Percentiles rank a stretch among this genome's conserved stretches.
Conservation (phyloP, 768 basidiomycete genomes). For the Sarcodon sp. region DNA sequence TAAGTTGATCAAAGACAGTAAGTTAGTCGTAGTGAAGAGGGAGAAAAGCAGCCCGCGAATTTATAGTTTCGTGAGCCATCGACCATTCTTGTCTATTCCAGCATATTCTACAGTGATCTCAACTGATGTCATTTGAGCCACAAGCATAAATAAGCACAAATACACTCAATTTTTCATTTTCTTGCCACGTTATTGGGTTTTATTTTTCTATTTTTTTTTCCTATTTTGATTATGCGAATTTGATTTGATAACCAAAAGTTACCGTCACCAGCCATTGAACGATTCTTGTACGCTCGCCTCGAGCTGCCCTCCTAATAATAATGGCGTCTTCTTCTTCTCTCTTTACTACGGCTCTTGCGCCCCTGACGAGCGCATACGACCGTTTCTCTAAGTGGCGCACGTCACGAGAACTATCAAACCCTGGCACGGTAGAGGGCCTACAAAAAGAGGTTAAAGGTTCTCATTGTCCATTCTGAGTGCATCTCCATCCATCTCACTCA, state of each 20-base stretch:
- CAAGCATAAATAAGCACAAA: no score
- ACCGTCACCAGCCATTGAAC: slow-evolving; percentile 8
- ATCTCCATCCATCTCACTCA: slow-evolving; percentile 1
- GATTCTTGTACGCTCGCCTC: slow-evolving; percentile 6
- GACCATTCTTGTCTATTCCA: slow-evolving; percentile 15
- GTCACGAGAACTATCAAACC: slow-evolving; percentile 73
- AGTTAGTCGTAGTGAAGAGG: slow-evolving; percentile 6
- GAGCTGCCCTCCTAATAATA: slow-evolving; percentile 2
- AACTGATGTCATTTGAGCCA: slow-evolving; percentile 1
- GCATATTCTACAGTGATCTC: slow-evolving; percentile 11
- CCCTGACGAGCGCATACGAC: slow-evolving; percentile 54
- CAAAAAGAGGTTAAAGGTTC: slow-evolving; percentile 87
- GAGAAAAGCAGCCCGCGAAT: slow-evolving; percentile 8
- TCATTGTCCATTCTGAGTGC: slow-evolving; percentile 8
- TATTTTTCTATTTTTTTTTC: no score
- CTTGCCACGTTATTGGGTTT: no score
- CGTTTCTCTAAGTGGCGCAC: slow-evolving; percentile 75
- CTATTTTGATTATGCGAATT: no score
- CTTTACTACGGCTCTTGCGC: slow-evolving; percentile 19
- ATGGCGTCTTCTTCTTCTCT: slow-evolving; percentile 5
- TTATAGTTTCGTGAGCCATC: slow-evolving; percentile 2
- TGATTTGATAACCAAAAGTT: background rate
- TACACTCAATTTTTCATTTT: no score
- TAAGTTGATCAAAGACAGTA: slow-evolving; percentile 6
- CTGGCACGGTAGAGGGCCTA: slow-evolving; percentile 88